phyloP scores from a whole-genome alignment of 1,284 basidiomycete genomes.

The Bondarzewia mesenterica region DNA sequence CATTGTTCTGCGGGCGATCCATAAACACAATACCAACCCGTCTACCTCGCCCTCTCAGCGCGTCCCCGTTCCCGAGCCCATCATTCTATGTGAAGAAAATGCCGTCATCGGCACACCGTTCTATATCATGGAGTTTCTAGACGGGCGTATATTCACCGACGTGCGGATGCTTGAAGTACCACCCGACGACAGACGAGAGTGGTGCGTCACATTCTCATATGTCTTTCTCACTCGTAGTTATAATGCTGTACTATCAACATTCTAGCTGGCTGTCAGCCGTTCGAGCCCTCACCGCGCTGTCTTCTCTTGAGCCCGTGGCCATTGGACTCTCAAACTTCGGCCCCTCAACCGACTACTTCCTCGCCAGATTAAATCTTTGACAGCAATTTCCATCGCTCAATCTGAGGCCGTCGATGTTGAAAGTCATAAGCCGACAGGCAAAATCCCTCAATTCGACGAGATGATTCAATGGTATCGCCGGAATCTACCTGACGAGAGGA shows the following conservation, averaged over 20 bases:
- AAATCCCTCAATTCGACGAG: constrained; percentile 67
- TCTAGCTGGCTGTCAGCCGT: constrained; percentile 73
- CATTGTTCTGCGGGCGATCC: constrained; percentile 69
- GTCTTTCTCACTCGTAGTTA: not conserved
- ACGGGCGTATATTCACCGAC: constrained; percentile 91
- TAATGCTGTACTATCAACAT: not conserved
- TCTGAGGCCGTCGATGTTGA: constrained; percentile 59
- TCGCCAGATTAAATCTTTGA: constrained; percentile 83
- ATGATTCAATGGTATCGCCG: constrained; percentile 72
- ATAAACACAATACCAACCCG: constrained; percentile 59
- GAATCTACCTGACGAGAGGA: constrained; percentile 68
- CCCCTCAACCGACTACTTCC: constrained; percentile 76
- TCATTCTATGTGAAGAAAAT: constrained; percentile 74
- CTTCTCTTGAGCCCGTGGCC: constrained; percentile 58
- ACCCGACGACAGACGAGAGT: constrained; percentile 56
- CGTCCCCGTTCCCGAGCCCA: constrained; percentile 85
- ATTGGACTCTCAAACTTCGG: constrained; percentile 78
- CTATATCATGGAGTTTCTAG: constrained; percentile 93
- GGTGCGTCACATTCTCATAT: constrained; percentile 35
- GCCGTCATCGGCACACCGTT: constrained; percentile 82
- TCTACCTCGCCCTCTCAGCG: constrained; percentile 39
- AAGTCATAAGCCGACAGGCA: constrained; percentile 48
- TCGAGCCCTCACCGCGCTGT: constrained; percentile 66
- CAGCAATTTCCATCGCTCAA: constrained; percentile 69
- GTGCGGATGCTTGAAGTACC: constrained; percentile 65